Percentiles rank a stretch among this genome's conserved stretches.
phyloP scores from a whole-genome alignment of 495 filamentous ascomycete species.

The Durotheca rogersii region DNA sequence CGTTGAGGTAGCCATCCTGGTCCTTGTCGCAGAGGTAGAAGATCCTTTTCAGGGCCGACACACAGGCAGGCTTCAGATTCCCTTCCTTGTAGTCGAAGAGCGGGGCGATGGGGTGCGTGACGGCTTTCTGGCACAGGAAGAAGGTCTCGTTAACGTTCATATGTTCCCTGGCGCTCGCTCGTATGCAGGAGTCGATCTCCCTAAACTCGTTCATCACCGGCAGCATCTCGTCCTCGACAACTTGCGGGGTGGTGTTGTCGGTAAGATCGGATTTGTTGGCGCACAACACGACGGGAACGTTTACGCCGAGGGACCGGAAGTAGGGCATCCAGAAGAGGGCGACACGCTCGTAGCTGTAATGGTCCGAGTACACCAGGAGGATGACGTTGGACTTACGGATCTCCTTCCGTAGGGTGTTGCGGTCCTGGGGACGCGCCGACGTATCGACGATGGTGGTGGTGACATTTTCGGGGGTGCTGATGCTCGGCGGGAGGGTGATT shows the following conservation, averaged over 20 bases:
- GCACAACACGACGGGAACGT: slow-evolving; percentile 96
- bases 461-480: slow-evolving; percentile 90
- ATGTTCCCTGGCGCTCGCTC: slow-evolving; percentile 90
- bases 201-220: slow-evolving; percentile 98
- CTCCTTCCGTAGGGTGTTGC: slow-evolving; percentile 83
- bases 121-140: slow-evolving; percentile 97
- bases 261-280: slow-evolving; percentile 93
- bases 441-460: slow-evolving; percentile 96
- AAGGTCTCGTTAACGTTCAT: slow-evolving; percentile 96
- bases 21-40: slow-evolving; percentile 97
- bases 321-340: slow-evolving; percentile 97
- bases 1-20: slow-evolving; percentile 90
- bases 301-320: slow-evolving; percentile 94
- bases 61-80: slow-evolving; percentile 81
- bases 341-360: slow-evolving; percentile 97
- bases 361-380: slow-evolving; percentile 93
- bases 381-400: slow-evolving; percentile 97
- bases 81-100: slow-evolving; percentile 94
- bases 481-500: slow-evolving; percentile 86
- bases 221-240: slow-evolving; percentile 95
- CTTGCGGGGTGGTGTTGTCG: slow-evolving; percentile 70
- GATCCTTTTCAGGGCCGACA: slow-evolving; percentile 80
- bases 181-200: slow-evolving; percentile 96
- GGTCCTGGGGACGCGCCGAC: slow-evolving; percentile 90
- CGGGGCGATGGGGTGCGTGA: slow-evolving; percentile 94